These are phyloP conservation scores for Acanthamoeba pearcei DNA, from an alignment of 208 protist species.

Conservation along the genomic window DNA sequence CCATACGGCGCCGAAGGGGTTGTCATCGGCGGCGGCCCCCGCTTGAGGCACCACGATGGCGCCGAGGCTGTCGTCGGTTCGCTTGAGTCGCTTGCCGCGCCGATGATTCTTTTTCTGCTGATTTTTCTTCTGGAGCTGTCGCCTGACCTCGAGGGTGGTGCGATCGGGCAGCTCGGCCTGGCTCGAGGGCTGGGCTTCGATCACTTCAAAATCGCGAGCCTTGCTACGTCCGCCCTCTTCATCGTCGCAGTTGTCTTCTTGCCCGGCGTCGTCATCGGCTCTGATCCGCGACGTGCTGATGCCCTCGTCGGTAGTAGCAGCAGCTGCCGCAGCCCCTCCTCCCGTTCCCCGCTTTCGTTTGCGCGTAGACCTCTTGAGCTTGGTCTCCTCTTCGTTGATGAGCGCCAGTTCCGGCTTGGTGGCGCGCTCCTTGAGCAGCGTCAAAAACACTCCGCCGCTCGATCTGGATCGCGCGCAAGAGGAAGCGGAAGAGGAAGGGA, in stretches of 20 bases:
- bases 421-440: background rate
- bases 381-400: background rate
- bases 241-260: background rate
- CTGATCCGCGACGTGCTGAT: background rate
- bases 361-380: background rate
- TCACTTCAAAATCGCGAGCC: background rate
- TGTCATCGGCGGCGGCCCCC: background rate
- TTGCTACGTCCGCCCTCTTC: background rate
- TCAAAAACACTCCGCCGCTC: background rate
- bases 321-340: background rate
- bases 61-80: background rate
- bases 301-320: background rate
- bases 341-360: background rate
- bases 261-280: background rate
- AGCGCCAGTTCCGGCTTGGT: background rate
- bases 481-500: background rate
- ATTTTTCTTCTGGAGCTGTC: background rate
- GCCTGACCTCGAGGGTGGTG: background rate
- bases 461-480: background rate
- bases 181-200: background rate
- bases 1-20: slow-evolving; percentile 22
- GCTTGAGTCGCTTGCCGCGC: background rate
- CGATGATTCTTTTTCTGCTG: background rate
- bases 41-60: background rate
- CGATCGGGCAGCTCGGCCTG: background rate